These are phyloP conservation scores for Encephalitozoon romaleae DNA, from an alignment of 371 early-diverging fungal species.

Conservation along the genomic window DNA sequence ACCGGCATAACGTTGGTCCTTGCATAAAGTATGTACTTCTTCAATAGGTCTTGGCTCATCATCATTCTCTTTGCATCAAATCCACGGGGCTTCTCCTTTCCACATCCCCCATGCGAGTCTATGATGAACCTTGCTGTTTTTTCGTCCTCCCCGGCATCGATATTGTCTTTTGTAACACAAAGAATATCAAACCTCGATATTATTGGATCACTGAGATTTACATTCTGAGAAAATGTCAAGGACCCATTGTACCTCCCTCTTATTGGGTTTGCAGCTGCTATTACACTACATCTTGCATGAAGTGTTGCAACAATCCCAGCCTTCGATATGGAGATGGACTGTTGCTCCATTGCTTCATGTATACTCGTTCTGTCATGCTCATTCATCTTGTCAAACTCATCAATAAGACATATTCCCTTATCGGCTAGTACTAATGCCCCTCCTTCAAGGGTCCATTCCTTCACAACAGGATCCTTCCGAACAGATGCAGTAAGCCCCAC, in stretches of 20 bases:
- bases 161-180: conserved; percentile 85
- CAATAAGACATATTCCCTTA: conserved; percentile 88
- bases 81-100: conserved; percentile 55
- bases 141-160: conserved; percentile 76
- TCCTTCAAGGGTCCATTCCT: conserved; percentile 97
- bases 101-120: conserved; percentile 65
- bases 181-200: conserved; percentile 97
- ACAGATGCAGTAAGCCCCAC: conserved; percentile 98
- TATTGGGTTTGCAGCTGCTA: conserved; percentile 96
- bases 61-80: conserved; percentile 5
- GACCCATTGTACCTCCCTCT: conserved; percentile 89
- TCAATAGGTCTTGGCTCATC: conserved; percentile 66
- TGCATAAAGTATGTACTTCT: conserved; percentile 93
- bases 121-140: conserved; percentile 85
- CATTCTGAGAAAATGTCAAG: conserved; percentile 85
- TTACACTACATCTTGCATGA: conserved; percentile 83
- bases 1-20: conserved; percentile 73
- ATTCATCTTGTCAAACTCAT: conserved; percentile 99
- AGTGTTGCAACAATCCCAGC: conserved; percentile 89
- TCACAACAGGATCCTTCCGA: conserved; percentile 81
- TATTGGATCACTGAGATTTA: conserved; percentile 96
- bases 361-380: conserved; percentile 83
- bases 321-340: conserved; percentile 89
- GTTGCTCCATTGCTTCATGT: conserved; percentile 99
- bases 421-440: conserved; percentile 97